Base-by-base conservation (phyloP, 352 stramenopile species). In the Phytopythium kandeliae region DNA sequence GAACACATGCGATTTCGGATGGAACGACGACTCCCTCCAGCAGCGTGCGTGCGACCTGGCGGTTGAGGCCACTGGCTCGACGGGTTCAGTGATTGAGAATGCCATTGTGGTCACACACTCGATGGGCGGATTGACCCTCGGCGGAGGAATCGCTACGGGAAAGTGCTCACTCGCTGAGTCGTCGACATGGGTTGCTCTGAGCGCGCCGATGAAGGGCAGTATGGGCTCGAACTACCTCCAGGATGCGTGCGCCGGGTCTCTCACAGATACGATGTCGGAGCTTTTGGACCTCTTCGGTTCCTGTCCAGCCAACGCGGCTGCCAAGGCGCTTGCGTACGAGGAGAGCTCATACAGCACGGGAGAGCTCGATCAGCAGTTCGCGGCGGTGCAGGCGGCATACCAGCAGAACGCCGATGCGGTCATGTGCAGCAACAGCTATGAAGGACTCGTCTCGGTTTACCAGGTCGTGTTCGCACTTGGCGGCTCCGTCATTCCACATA, bases 81-180 rank as follows among this genome's bases (percentile, higher is more conserved):
- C 57, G 2, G 55, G 65, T 4, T 42, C 50, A 7, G 54, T 67
- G 41, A 70, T 78, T 33, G 49, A 66, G 16, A 60, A 78, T 41
- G 67, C 69, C 1, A 79, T 80, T 38, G 46, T 84, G 15, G 52
- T 80, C 15, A 64, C 63, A 13, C 69, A 84, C 47, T 84, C 72
- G 0, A 80, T 80, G 67, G 69, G 69, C 15, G 69, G 67, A 11
- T 57, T 84, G 7, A 51, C 71, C 15, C 28, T 77, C 16, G 69
- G 54, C 36, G 49, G 63, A 12, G 71, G 66, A 2, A 58, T 86
- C 33, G 72, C 73, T 7, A 70, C 51, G 2, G 63, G 64, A 16
- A 68, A 66, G 33, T 89, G 77, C 52, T 57, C 52, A 26, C 51
- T 86, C 0, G 61, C 51, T 24, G 65, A 58, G 25, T 68, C 53